Evolutionary conservation across 1,284 basidiomycete species (phyloP).

Genomic region (Papiliotrema terrestris): DNA sequence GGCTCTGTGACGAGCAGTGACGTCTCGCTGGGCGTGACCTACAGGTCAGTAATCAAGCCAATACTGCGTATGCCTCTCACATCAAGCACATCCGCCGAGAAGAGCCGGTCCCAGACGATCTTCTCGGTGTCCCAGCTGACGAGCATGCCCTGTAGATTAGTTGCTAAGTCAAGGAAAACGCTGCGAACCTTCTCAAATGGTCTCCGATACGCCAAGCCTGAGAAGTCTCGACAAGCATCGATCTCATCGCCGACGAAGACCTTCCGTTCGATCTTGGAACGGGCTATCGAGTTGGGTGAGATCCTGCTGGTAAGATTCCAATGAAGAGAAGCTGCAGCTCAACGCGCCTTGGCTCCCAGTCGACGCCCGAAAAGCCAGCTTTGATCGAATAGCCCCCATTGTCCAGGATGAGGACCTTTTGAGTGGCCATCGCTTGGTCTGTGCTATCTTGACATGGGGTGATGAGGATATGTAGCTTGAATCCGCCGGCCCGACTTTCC

Average conservation of each 20-base stretch:
- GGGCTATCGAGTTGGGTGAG: constrained; percentile 71
- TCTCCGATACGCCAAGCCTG: constrained; percentile 71
- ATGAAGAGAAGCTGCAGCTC: background rate
- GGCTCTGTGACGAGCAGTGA: constrained; percentile 86
- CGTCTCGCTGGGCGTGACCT: constrained; percentile 69
- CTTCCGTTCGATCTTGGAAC: constrained; percentile 71
- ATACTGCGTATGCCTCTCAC: constrained; percentile 51
- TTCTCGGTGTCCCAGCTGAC: constrained; percentile 91
- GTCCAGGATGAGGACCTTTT: constrained; percentile 66
- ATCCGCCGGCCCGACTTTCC: no score
- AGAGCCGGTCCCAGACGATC: constrained; percentile 81
- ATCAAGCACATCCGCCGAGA: constrained; percentile 65
- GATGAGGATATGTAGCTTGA: no score
- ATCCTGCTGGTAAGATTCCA: constrained; percentile 52
- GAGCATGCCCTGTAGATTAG: constrained; percentile 67
- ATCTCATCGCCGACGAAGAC: constrained; percentile 81
- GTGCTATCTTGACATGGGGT: background rate
- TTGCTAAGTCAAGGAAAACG: background rate
- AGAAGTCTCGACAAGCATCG: constrained; percentile 67
- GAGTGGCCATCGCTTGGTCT: constrained; percentile 45
- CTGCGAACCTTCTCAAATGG: constrained; percentile 76
- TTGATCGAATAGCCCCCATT: constrained; percentile 83
- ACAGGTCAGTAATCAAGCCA: background rate
- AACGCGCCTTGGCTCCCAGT: constrained; percentile 41
- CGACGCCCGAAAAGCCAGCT: constrained; percentile 55